Base-by-base conservation (phyloP, 106 monocot species). In the Vanilla planifolia region DNA sequence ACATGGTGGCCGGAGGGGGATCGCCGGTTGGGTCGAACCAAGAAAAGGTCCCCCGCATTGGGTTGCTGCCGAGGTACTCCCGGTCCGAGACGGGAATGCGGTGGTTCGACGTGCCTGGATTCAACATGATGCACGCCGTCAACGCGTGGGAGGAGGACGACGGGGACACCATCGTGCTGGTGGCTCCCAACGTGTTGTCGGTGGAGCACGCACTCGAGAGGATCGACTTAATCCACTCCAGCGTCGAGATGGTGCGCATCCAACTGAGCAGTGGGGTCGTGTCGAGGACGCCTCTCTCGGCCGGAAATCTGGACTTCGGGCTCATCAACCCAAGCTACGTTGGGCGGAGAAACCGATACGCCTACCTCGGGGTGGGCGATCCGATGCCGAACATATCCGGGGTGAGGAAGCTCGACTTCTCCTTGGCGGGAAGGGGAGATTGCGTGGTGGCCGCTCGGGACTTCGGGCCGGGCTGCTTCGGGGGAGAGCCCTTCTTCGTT, bases 41-140 rank as follows among this genome's bases (percentile, higher is more conserved):
- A 4, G 61, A 67, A 5, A 93, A 93, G 74, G 82, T 93, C 5
- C 79, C 93, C 4, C 76, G 85, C 14, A n/a, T 93, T 6, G 93
- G 89, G 1, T 33, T 93, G 24, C 62, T 93, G 6, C 85, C 88
- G 0, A 46, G 74, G 21, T 85, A 89, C 72, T 85, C 89, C 2
- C 26, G 36, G 29, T 77, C 82, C 4, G 93, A 89, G 45, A 43
- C 74, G 0, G 85, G 79, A 43, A 89, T 93, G 55, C 70, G 79
- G 43, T 93, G 93, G 93, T 89, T 89, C 71, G 80, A 93, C 46
- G 82, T 80, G 40, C 82, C 85, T 2, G 93, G 93, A 0, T 85
- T 93, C 80, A 93, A 93, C 77, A 77, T 74, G 33, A 59, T 93
- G 36, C 93, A 93, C 70, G 72, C 80, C 4, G 19, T 89, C 24